Percentiles rank a stretch among this genome's conserved stretches.
These are phyloP conservation scores for Sugiyamaella pinicola DNA, from an alignment of 1,139 yeast species.

Conservation along the genomic window DNA sequence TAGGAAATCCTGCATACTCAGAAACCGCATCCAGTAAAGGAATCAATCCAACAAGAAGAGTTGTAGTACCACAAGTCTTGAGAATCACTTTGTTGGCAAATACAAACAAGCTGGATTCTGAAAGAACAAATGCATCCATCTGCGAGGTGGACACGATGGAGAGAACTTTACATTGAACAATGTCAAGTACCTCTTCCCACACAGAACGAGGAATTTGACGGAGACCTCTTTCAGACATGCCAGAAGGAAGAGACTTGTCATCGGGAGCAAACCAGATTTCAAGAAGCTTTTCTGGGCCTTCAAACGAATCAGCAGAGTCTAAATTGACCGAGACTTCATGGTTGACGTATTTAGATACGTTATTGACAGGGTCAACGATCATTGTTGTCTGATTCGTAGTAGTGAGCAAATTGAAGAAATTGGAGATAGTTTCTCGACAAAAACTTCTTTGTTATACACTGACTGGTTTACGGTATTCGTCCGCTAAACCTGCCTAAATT, in stretches of 20 bases:
- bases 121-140: slow-evolving; percentile 81
- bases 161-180: slow-evolving; percentile 85
- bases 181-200: slow-evolving; percentile 75
- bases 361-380: slow-evolving; percentile 32
- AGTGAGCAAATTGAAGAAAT: neutral
- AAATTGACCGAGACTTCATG: slow-evolving; percentile 75
- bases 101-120: slow-evolving; percentile 90
- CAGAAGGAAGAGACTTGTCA: slow-evolving; percentile 41
- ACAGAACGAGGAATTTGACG: slow-evolving; percentile 64
- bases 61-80: slow-evolving; percentile 96
- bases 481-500: slow-evolving; percentile 7
- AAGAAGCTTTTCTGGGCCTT: slow-evolving; percentile 93
- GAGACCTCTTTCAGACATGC: slow-evolving; percentile 46
- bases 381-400: slow-evolving; percentile 17
- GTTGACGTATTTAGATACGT: slow-evolving; percentile 54
- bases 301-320: slow-evolving; percentile 90
- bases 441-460: neutral
- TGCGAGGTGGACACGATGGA: slow-evolving; percentile 69
- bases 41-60: slow-evolving; percentile 77
- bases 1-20: slow-evolving; percentile 48
- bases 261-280: slow-evolving; percentile 84
- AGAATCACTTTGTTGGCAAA: slow-evolving; percentile 81
- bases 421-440: slow-evolving; percentile 1
- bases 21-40: slow-evolving; percentile 59
- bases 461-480: neutral